Conservation (phyloP, 768 basidiomycete genomes). For the Kwoniella sp. region DNA sequence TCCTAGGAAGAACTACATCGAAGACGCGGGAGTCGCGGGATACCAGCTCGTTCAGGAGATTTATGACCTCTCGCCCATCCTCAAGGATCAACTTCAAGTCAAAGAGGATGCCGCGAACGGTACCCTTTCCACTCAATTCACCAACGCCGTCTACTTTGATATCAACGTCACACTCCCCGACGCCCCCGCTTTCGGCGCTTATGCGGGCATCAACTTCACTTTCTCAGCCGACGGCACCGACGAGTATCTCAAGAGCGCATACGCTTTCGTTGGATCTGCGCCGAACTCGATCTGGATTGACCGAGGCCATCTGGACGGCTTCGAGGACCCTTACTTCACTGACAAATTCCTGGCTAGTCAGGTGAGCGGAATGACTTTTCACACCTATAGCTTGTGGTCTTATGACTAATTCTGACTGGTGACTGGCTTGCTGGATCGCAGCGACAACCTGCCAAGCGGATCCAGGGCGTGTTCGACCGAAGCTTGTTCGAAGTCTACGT, state of each 20-base stretch:
- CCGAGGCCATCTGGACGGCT: slow-evolving; percentile 37
- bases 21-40: slow-evolving; percentile 23
- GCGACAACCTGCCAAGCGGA: slow-evolving; percentile 53
- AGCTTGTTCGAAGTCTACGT: slow-evolving; percentile 37
- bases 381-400: too few species aligned
- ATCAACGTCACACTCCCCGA: slow-evolving; percentile 36
- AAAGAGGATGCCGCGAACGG: slow-evolving; percentile 25
- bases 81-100: slow-evolving; percentile 1
- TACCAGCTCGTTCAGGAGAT: slow-evolving; percentile 33
- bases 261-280: slow-evolving; percentile 30
- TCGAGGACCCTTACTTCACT: slow-evolving; percentile 39
- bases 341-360: slow-evolving; percentile 40
- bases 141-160: slow-evolving; percentile 36
- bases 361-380: too few species aligned
- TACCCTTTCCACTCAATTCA: slow-evolving; percentile 20
- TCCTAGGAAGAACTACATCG: slow-evolving; percentile 35
- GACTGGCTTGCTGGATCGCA: neutral
- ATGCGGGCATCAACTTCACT: slow-evolving; percentile 32
- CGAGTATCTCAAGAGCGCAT: slow-evolving; percentile 30
- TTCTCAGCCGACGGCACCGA: slow-evolving; percentile 24
- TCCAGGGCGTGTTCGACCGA: slow-evolving; percentile 59
- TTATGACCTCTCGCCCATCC: slow-evolving; percentile 30
- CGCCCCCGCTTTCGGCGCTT: slow-evolving; percentile 1
- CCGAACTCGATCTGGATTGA: slow-evolving; percentile 25
- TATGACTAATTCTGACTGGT: neutral